These are phyloP conservation scores for Suillus discolor DNA, from an alignment of 768 basidiomycete genomes.

Conservation along the genomic window DNA sequence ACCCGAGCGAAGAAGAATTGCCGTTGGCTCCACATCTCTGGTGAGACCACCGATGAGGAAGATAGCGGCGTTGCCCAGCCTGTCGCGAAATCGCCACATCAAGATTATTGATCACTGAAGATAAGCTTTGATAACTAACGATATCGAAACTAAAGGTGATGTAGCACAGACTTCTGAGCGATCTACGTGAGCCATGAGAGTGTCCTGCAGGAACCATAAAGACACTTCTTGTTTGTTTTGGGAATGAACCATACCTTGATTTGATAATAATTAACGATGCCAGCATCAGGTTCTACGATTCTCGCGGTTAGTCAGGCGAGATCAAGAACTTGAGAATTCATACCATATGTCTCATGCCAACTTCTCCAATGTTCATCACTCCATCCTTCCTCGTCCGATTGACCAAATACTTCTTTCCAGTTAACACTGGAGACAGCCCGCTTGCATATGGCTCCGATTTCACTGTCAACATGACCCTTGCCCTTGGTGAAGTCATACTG, in stretches of 20 bases:
- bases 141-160: constrained; percentile 91
- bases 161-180: constrained; percentile 93
- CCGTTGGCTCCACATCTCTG: constrained; percentile 72
- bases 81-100: constrained; percentile 28
- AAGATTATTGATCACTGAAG: not conserved
- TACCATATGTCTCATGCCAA: constrained; percentile 84
- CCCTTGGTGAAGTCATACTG: constrained; percentile 86
- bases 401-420: constrained; percentile 68
- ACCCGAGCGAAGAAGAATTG: constrained; percentile 87
- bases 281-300: constrained; percentile 84
- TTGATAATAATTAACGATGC: constrained; percentile 96
- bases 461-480: constrained; percentile 60
- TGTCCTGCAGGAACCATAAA: constrained; percentile 55
- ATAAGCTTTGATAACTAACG: constrained; percentile 51
- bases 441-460: constrained; percentile 61
- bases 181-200: constrained; percentile 98
- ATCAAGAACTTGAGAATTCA: constrained; percentile 9
- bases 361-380: constrained; percentile 63
- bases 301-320: constrained; percentile 8
- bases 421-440: constrained; percentile 61
- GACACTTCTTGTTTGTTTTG: not conserved
- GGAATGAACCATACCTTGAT: constrained; percentile 47
- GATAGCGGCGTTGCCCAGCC: constrained; percentile 85
- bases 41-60: constrained; percentile 89
- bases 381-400: constrained; percentile 46